phyloP scores from a whole-genome alignment of 2,329 filamentous ascomycete genomes.

The Ciborinia camelliae region DNA sequence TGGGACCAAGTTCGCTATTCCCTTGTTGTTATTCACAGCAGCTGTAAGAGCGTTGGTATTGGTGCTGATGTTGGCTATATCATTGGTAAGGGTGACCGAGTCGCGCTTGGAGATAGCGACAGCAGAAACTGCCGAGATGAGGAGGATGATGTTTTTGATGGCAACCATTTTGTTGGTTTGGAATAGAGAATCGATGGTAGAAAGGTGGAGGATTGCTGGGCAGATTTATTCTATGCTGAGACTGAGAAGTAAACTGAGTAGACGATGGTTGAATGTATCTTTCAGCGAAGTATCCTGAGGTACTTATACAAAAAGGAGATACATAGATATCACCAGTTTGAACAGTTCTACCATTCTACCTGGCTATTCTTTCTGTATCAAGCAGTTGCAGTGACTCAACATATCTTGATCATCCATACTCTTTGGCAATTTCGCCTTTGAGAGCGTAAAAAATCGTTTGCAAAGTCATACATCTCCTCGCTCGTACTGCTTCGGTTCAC shows the following conservation, averaged over 20 bases:
- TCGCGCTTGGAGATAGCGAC: slow-evolving; percentile 21
- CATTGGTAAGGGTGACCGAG: slow-evolving; percentile 18
- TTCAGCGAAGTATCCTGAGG: background rate
- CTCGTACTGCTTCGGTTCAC: background rate
- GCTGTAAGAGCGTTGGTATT: slow-evolving; percentile 47
- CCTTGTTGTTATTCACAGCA: slow-evolving; percentile 39
- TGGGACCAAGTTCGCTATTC: slow-evolving; percentile 17
- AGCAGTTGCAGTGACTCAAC: background rate
- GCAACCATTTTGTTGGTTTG: slow-evolving; percentile 23
- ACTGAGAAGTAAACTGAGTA: background rate
- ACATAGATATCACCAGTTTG: background rate
- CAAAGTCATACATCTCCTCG: background rate
- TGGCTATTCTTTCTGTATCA: background rate
- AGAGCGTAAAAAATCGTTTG: background rate
- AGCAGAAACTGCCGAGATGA: slow-evolving; percentile 22
- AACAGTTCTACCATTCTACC: background rate
- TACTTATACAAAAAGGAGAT: background rate
- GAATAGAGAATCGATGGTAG: no score
- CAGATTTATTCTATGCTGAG: background rate
- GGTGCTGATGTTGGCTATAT: slow-evolving; percentile 42
- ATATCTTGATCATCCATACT: background rate
- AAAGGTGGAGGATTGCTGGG: background rate
- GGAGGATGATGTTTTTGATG: slow-evolving; percentile 24
- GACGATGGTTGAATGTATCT: background rate
- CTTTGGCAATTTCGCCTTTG: background rate